A percentile compares a stretch with the other conserved stretches of the same genome.
phyloP scores from a whole-genome alignment of 352 stramenopile genomes.

The Phytophthora podocarpi region DNA sequence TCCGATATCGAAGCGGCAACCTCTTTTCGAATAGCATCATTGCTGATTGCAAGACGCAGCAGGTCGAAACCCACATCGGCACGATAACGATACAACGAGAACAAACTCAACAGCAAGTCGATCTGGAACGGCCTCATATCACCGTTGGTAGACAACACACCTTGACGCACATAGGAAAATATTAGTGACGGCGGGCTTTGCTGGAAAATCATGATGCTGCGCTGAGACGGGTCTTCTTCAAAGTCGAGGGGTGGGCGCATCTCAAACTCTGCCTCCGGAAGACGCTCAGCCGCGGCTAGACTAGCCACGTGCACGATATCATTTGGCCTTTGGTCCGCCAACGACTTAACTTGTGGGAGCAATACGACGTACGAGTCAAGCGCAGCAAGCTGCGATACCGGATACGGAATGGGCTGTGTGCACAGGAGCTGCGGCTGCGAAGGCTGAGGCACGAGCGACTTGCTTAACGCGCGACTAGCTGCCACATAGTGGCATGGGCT shows the following conservation, averaged over 20 bases:
- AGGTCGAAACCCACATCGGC: conserved; percentile 73
- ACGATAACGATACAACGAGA: conserved; percentile 87
- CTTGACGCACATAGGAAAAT: conserved; percentile 62
- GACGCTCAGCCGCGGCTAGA: conserved; percentile 45
- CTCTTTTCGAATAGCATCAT: conserved; percentile 22
- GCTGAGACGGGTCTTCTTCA: conserved; percentile 8
- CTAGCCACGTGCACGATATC: conserved; percentile 53
- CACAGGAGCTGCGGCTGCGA: conserved; percentile 74
- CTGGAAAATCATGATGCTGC: conserved; percentile 69
- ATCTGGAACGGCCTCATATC: conserved; percentile 57
- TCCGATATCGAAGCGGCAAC: conserved; percentile 23
- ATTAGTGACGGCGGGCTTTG: conserved; percentile 80
- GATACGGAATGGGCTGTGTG: conserved; percentile 65
- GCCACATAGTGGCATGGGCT: conserved; percentile 84
- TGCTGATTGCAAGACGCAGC: conserved; percentile 36
- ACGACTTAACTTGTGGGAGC: conserved; percentile 42
- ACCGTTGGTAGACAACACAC: conserved; percentile 32
- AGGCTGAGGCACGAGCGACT: conserved; percentile 63
- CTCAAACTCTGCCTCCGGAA: conserved; percentile 67
- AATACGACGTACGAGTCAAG: conserved; percentile 82
- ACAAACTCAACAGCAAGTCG: conserved; percentile 80
- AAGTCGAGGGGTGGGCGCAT: conserved; percentile 33
- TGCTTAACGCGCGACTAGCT: conserved; percentile 63
- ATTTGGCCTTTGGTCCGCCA: conserved; percentile 19
- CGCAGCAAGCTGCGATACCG: conserved; percentile 63